phyloP scores from a whole-genome alignment of 768 basidiomycete genomes.

The Psilocybe subaeruginosa region DNA sequence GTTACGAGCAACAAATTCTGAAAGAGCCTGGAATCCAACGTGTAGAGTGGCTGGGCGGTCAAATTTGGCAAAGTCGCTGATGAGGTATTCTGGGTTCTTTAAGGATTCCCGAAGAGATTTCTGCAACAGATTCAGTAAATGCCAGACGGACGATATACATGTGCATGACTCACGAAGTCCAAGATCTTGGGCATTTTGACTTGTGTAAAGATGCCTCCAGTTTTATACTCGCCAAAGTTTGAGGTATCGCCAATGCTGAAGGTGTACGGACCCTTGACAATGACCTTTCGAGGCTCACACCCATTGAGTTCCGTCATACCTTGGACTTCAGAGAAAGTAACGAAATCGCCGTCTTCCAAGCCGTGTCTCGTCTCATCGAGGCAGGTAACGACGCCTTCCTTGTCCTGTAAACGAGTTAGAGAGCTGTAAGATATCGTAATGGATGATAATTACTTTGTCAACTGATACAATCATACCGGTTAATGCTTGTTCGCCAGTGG shows the following conservation, averaged over 20 bases:
- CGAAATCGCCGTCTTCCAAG: constrained; percentile 97
- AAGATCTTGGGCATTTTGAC: constrained; percentile 99
- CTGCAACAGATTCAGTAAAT: constrained; percentile 40
- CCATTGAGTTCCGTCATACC: constrained; percentile 93
- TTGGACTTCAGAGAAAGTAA: constrained; percentile 94
- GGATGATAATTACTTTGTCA: constrained; percentile 60
- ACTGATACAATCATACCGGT: constrained; percentile 96
- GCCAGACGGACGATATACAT: neutral
- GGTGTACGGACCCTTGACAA: constrained; percentile 97
- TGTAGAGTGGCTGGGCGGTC: constrained; percentile 91
- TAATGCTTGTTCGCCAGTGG: constrained; percentile 96
- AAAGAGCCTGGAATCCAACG: constrained; percentile 92
- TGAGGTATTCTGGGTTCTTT: constrained; percentile 80
- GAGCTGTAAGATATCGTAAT: neutral
- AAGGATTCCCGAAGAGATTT: constrained; percentile 92
- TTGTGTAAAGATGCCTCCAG: constrained; percentile 95
- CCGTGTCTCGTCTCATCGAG: constrained; percentile 97
- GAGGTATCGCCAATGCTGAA: constrained; percentile 95
- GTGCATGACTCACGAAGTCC: constrained; percentile 73
- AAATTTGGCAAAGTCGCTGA: constrained; percentile 97
- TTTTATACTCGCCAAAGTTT: constrained; percentile 71
- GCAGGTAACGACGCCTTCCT: constrained; percentile 93
- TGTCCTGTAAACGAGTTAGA: constrained; percentile 50
- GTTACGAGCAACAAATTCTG: constrained; percentile 67
- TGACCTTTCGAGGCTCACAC: constrained; percentile 88